These are phyloP conservation scores for Lophiostoma macrostomum DNA, from an alignment of 495 filamentous ascomycete genomes.

Conservation along the genomic window DNA sequence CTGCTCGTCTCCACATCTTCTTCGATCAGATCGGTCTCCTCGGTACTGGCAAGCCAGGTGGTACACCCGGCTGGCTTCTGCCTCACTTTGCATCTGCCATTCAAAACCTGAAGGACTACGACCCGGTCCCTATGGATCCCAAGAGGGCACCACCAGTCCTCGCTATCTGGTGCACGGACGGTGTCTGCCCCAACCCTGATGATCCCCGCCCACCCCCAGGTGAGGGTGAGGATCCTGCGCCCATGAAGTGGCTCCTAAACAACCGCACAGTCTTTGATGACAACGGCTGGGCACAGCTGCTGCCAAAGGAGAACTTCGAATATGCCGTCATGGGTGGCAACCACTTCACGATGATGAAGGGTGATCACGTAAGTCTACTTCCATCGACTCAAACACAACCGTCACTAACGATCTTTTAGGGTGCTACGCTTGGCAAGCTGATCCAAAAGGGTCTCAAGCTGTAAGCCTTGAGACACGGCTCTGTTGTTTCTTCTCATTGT, in stretches of 20 bases:
- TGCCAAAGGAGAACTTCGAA: constrained; percentile 61
- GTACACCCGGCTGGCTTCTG: constrained; percentile 75
- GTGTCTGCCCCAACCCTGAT: constrained; percentile 67
- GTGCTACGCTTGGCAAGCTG: constrained; percentile 36
- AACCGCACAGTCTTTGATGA: constrained; percentile 74
- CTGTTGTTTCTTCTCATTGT: not conserved
- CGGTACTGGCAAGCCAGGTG: constrained; percentile 59
- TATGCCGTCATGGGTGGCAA: constrained; percentile 63
- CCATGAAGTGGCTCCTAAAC: constrained; percentile 75
- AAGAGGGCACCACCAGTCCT: constrained; percentile 60
- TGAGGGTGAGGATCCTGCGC: constrained; percentile 59
- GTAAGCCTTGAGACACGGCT: too few species aligned
- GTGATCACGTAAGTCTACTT: constrained; percentile 48
- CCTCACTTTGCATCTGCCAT: constrained; percentile 81
- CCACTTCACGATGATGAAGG: constrained; percentile 72
- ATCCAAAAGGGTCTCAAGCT: constrained; percentile 34
- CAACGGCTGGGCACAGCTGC: constrained; percentile 75
- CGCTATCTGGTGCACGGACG: constrained; percentile 77
- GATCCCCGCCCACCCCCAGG: constrained; percentile 56
- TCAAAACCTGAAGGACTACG: constrained; percentile 69
- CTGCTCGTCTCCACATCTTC: constrained; percentile 71
- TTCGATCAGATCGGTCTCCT: constrained; percentile 79
- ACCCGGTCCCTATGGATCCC: constrained; percentile 52
- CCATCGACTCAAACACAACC: not conserved
- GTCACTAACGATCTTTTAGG: constrained; percentile 30